Evolutionary conservation across 495 filamentous ascomycete species (phyloP).

Genomic region (Penicillium turbatum): DNA sequence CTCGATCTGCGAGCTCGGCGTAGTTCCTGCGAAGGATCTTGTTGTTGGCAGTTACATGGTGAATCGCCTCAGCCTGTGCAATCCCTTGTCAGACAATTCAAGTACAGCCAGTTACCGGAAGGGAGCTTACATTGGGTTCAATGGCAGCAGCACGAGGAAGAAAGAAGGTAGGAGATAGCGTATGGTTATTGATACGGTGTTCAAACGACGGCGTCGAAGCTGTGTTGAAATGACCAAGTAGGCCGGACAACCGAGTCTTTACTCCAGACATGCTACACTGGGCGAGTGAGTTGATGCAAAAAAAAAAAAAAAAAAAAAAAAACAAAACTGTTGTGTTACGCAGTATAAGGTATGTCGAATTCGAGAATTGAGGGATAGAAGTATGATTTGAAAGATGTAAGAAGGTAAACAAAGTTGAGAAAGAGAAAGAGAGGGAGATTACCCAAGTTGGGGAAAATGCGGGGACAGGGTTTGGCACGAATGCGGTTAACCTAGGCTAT

Average conservation of each 20-base stretch:
- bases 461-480: slow-evolving; percentile 16
- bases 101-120: neutral
- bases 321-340: neutral
- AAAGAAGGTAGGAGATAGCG: slow-evolving; percentile 85
- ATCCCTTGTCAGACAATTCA: neutral
- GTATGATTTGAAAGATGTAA: neutral
- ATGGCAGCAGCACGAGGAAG: slow-evolving; percentile 82
- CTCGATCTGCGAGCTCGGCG: slow-evolving; percentile 74
- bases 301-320: neutral
- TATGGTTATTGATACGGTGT: slow-evolving; percentile 65
- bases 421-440: neutral
- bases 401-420: neutral
- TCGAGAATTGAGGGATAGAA: neutral
- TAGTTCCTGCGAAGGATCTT: slow-evolving; percentile 72
- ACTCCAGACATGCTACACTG: slow-evolving; percentile 49
- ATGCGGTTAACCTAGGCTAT: slow-evolving; percentile 21
- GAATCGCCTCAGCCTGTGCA: slow-evolving; percentile 69
- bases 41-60: slow-evolving; percentile 79
- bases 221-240: slow-evolving; percentile 56
- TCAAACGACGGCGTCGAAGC: slow-evolving; percentile 33
- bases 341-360: neutral
- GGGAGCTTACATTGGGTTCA: slow-evolving; percentile 67
- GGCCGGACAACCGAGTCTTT: slow-evolving; percentile 55
- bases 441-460: slow-evolving; percentile 23
- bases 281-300: neutral